phyloP scores from a whole-genome alignment of 257 asterid species.

The Nicotiana knightiana region DNA sequence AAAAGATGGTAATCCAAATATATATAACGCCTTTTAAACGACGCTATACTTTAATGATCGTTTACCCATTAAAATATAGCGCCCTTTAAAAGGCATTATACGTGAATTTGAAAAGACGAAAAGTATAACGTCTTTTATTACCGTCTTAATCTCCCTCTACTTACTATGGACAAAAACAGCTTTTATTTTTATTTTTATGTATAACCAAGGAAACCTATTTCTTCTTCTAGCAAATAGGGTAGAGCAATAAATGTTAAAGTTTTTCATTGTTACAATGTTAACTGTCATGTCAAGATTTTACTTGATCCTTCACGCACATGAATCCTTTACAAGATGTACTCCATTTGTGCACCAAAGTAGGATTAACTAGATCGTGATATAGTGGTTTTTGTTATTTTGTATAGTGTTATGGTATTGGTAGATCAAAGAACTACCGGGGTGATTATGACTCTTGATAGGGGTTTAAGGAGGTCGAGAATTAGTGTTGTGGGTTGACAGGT shows the following conservation, averaged over 20 bases:
- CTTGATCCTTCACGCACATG: not conserved
- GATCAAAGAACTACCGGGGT: too few species aligned
- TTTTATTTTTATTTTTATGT: not conserved
- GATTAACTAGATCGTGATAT: not conserved
- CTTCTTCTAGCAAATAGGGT: not conserved
- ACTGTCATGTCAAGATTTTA: not conserved
- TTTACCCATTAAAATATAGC: too few species aligned
- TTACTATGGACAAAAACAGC: not conserved
- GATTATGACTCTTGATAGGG: too few species aligned
- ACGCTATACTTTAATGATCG: too few species aligned
- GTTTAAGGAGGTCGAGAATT: too few species aligned
- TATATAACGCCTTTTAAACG: too few species aligned
- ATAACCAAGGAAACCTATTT: not conserved
- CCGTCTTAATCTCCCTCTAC: not conserved
- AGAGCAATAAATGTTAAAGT: not conserved
- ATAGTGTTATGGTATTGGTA: too few species aligned
- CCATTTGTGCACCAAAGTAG: not conserved
- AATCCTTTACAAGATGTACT: not conserved
- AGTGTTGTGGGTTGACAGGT: too few species aligned
- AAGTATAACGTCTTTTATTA: too few species aligned
- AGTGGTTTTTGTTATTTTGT: not conserved
- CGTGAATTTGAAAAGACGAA: too few species aligned
- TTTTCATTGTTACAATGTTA: not conserved
- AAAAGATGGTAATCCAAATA: too few species aligned
- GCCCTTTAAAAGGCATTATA: too few species aligned